Evolutionary conservation across 495 filamentous ascomycete genomes (phyloP).

Genomic region (Xeromyces bisporus): DNA sequence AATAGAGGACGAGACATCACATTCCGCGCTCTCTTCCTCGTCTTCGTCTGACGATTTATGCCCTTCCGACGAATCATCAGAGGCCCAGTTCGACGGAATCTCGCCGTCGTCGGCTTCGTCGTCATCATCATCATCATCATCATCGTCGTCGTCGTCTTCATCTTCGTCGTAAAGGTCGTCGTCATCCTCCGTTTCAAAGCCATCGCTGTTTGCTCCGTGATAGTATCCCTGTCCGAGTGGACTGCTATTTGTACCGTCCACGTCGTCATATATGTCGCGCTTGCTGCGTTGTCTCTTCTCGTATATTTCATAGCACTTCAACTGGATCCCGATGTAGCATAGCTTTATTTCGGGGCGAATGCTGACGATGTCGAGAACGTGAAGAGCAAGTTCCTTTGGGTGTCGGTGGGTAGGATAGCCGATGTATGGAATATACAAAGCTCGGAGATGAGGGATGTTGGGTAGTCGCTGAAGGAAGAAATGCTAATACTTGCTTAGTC

Average conservation of each 20-base stretch:
- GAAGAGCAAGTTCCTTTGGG: constrained; percentile 59
- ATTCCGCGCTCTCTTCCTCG: not conserved
- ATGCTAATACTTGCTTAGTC: no score
- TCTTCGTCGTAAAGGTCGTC: constrained; percentile 33
- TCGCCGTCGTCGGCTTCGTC: constrained; percentile 37
- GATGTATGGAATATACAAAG: constrained; percentile 64
- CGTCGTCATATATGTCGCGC: constrained; percentile 15
- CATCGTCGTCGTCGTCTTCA: constrained; percentile 20
- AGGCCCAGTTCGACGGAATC: constrained; percentile 7
- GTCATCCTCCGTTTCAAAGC: constrained; percentile 23
- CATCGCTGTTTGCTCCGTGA: constrained; percentile 8
- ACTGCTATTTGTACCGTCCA: constrained; percentile 23
- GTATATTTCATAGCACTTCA: constrained; percentile 79
- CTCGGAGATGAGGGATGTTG: constrained; percentile 53
- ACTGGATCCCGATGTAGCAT: constrained; percentile 63
- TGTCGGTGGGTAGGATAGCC: constrained; percentile 41
- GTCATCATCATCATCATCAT: constrained; percentile 32
- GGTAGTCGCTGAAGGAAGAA: constrained; percentile 74
- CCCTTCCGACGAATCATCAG: not conserved
- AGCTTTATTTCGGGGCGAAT: constrained; percentile 73
- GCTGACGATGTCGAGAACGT: constrained; percentile 72
- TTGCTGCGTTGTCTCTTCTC: constrained; percentile 43
- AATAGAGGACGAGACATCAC: constrained; percentile 21
- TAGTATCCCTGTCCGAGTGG: constrained; percentile 19
- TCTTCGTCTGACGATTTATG: constrained; percentile 26